Evolutionary conservation across 805 yeast species (phyloP).

Genomic region (Candida glaebosa): DNA sequence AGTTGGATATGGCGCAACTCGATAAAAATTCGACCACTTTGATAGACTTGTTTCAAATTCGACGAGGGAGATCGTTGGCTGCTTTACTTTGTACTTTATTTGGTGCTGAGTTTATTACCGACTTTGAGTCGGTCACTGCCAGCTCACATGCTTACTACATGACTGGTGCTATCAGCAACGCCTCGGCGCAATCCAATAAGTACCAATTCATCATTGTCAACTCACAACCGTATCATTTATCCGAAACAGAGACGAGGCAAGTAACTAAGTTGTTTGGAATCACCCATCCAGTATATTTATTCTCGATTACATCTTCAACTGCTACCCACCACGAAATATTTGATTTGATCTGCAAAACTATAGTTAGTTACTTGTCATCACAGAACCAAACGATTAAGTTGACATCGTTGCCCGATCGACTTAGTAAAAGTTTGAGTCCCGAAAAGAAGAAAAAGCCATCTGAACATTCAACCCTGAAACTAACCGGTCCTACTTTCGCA

Average conservation of each 20-base stretch:
- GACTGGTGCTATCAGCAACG: slow-evolving; percentile 38
- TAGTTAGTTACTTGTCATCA: slow-evolving; percentile 12
- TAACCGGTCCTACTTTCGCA: not conserved
- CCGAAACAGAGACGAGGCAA: slow-evolving; percentile 9
- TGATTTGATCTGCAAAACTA: slow-evolving; percentile 23
- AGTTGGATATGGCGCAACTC: not conserved
- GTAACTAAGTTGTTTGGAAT: slow-evolving; percentile 22
- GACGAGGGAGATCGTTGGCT: slow-evolving; percentile 13
- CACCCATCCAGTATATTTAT: slow-evolving; percentile 26
- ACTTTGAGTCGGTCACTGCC: slow-evolving; percentile 24
- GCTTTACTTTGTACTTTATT: slow-evolving; percentile 18
- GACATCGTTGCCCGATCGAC: not conserved
- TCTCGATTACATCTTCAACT: slow-evolving; percentile 39
- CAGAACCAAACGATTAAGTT: slow-evolving; percentile 5
- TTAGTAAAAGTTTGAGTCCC: slow-evolving; percentile 5
- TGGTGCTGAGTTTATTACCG: slow-evolving; percentile 20
- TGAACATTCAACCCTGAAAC: not conserved
- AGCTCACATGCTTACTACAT: slow-evolving; percentile 20
- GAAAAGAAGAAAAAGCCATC: too few species aligned
- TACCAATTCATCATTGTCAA: slow-evolving; percentile 48
- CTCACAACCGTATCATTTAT: slow-evolving; percentile 24
- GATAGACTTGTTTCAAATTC: slow-evolving; percentile 7
- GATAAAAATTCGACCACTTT: not conserved
- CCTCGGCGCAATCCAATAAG: slow-evolving; percentile 28
- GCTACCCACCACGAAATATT: slow-evolving; percentile 28